Base-by-base conservation (phyloP, 768 basidiomycete genomes). In the Tylopilus balloui region DNA sequence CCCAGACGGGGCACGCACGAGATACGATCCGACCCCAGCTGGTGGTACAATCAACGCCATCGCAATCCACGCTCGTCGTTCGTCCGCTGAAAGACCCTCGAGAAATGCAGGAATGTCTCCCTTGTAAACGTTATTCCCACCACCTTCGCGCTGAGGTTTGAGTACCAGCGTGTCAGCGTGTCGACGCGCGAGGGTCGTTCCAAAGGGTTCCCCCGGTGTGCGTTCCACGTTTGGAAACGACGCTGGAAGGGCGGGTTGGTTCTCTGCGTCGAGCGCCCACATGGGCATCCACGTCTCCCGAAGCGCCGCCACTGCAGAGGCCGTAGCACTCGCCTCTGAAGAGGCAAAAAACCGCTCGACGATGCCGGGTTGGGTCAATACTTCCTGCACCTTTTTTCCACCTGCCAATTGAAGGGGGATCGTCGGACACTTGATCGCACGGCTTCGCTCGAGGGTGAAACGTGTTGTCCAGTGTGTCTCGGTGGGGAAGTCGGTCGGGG, bases 101-200 rank as follows among this genome's bases (percentile, higher is more conserved):
- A 99, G 71, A 68, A 92, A 92, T 0, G 72, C 54, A 0, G 88
- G 89, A 42, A 97, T 95, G 41, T 83, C 81, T 3, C 72, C 72
- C 51, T 88, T 87, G 70, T 97, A 98, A 21, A 98, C 78, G 59
- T 99, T 99, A 60, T 97, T 96, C 8, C 95, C 95, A 1, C 95
- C 95, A 2, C 95, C 95, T 72, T 99, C 95, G n/a, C 94, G 78
- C 65, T 98, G 95, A 0, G 95, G 95, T 66, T 99, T 99, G 41
- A 99, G 77, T 2, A 98, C 95, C 23, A 92, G 79, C 6, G 74
- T 70, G 6, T 69, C 63, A 0, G 83, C 75, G 13, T 71, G 35
- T 5, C 20, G 25, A 24, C 56, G 59, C 3, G 66, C 65, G 13
- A 58, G 48, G 1, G 49, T 42, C 38, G 42, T 62, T 21, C 65